phyloP scores from a whole-genome alignment of 805 yeast genomes.

The Phaffomyces thermotolerans region DNA sequence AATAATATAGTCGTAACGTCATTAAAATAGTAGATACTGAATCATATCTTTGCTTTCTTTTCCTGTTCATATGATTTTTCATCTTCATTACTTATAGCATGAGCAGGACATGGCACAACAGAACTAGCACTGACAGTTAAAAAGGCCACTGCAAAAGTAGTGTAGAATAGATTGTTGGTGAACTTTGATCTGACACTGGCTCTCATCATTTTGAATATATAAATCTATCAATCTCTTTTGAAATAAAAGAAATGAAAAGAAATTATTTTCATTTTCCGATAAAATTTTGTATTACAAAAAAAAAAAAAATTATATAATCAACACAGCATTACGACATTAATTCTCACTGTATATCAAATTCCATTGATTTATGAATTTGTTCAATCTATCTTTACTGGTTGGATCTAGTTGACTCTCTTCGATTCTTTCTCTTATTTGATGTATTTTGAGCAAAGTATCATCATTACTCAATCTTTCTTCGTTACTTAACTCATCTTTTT shows the following conservation, averaged over 20 bases:
- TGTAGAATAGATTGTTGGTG: constrained; percentile 46
- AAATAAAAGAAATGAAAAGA: too few relatives aligned
- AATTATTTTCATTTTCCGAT: too few relatives aligned
- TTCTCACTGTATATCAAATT: constrained; percentile 15
- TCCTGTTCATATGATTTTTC: constrained; percentile 22
- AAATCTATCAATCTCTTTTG: too few relatives aligned
- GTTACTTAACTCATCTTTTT: constrained; percentile 2
- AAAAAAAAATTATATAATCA: not conserved
- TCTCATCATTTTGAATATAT: constrained; percentile 27
- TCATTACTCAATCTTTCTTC: constrained; percentile 22
- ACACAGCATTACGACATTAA: not conserved
- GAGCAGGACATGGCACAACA: constrained; percentile 37
- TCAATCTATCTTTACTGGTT: constrained; percentile 16
- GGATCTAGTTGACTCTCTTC: constrained; percentile 19
- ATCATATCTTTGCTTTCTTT: constrained; percentile 5
- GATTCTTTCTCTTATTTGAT: constrained; percentile 25
- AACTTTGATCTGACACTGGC: constrained; percentile 47
- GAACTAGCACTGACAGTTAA: constrained; percentile 37
- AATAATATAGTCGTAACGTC: constrained; percentile 5
- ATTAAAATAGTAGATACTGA: not conserved
- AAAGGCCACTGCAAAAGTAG: constrained; percentile 58
- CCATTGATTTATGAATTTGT: constrained; percentile 27
- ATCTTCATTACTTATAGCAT: constrained; percentile 33
- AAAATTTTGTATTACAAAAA: not conserved
- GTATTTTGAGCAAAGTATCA: constrained; percentile 28